A percentile compares a stretch with the other conserved stretches of the same genome.
These are phyloP conservation scores for Diaporthe citriasiana DNA, from an alignment of 2,329 filamentous ascomycete species.

Conservation along the genomic window DNA sequence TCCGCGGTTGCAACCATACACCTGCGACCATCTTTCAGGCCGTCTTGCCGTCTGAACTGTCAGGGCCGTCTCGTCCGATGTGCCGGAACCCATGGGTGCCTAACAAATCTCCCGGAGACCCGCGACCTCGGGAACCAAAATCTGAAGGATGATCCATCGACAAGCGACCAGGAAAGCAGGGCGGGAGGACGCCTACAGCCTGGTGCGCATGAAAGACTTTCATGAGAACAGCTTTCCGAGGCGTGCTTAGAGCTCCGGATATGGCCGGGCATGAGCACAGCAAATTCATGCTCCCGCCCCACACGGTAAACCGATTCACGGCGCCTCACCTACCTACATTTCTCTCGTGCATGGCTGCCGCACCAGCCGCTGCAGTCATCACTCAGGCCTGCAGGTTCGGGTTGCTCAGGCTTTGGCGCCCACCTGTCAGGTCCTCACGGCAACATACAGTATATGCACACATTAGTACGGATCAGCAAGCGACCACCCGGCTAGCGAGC, in stretches of 20 bases:
- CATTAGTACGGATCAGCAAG: conserved; percentile 35
- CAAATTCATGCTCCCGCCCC: conserved; percentile 15
- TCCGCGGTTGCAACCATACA: conserved; percentile 23
- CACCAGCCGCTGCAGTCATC: conserved; percentile 26
- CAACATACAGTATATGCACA: conserved; percentile 5
- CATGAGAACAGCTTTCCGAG: background rate
- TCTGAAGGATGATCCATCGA: conserved; percentile 16
- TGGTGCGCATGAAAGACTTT: conserved; percentile 27
- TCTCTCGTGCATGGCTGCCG: conserved; percentile 1
- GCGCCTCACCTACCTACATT: conserved; percentile 15
- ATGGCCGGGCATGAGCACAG: conserved; percentile 24
- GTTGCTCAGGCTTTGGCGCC: conserved; percentile 32
- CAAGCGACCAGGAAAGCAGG: background rate
- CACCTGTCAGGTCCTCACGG: conserved; percentile 9
- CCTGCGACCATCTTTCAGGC: background rate
- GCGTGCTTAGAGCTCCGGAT: conserved; percentile 27
- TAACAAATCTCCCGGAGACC: conserved; percentile 25
- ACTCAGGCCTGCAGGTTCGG: conserved; percentile 9
- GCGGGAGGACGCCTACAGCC: background rate
- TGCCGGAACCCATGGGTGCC: conserved; percentile 26
- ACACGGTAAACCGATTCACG: conserved; percentile 22
- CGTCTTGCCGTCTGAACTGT: background rate
- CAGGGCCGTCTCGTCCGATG: conserved; percentile 6
- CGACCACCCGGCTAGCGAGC: conserved; percentile 41
- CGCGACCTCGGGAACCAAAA: conserved; percentile 29